Evolutionary conservation across 2,329 filamentous ascomycete genomes (phyloP), one percentile per base, ranked within the genome.

Genomic region (Metarhizium brunneum): DNA sequence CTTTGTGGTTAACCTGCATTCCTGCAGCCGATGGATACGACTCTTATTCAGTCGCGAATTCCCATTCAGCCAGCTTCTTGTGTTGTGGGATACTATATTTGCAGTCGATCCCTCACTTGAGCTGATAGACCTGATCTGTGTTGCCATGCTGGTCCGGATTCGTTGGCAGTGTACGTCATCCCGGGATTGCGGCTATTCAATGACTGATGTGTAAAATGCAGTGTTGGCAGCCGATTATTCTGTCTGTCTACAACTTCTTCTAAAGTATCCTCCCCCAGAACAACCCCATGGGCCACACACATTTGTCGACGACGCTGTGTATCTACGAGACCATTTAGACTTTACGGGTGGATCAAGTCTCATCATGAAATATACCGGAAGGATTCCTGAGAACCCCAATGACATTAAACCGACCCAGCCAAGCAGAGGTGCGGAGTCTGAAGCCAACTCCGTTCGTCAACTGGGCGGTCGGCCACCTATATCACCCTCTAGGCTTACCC

Each of bases 31-130:
- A 56, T 99, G 94, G 94, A 88, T 97, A 56, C 84, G 94, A 32
- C 81, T 99, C 1, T 74, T 99, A 0, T 97, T 97, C 66, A 92
- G 92, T 51, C 83, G 94, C 61, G 94, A 99, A 68, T 97, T 96
- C 63, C 84, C 90, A 0, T 95, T 97, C 58, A 84, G 92, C 54
- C 84, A 95, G 59, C 80, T 92, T 45, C 80, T 99, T 42, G 76
- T 83, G 25, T 80, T 99, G 55, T 99, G 94, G 94, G 94, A 99
- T 71, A 81, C 86, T 7, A 77, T 99, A 1, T 95, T 99, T 67
- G 88, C 92, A 2, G 84, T 95, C 64, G 92, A 96, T 63, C 81
- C 92, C 7, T 80, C 82, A 0, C 73, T 96, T 32, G 84, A 91
- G 52, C 75, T 97, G 36, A 84, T 97, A 62, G 90, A 97, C 65